Conservation (phyloP, 2,329 filamentous ascomycete genomes). For the Tothia fuscella region DNA sequence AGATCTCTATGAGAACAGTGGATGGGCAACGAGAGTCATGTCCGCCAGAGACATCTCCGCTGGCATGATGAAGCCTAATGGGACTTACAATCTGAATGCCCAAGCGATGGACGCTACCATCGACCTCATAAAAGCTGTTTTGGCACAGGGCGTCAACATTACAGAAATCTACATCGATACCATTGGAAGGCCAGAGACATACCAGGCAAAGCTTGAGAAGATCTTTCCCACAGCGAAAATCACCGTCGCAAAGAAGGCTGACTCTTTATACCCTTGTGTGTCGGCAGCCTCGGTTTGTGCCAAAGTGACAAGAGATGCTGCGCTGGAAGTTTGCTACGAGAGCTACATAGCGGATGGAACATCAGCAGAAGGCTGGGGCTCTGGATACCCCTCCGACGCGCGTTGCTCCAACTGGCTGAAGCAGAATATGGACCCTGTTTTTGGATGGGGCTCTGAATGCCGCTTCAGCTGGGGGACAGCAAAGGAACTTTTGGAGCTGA, state of each 20-base stretch:
- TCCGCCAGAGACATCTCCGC: slow-evolving; percentile 75
- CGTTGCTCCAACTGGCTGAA: slow-evolving; percentile 73
- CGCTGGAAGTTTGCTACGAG: slow-evolving; percentile 67
- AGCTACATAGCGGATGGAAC: slow-evolving; percentile 24
- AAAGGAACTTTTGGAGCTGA: slow-evolving; percentile 79
- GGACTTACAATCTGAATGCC: slow-evolving; percentile 80
- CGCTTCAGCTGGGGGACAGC: slow-evolving; percentile 93
- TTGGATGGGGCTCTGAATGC: slow-evolving; percentile 90
- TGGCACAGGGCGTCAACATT: slow-evolving; percentile 68
- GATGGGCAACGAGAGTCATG: slow-evolving; percentile 72
- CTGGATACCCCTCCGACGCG: slow-evolving; percentile 82
- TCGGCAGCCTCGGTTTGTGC: slow-evolving; percentile 90
- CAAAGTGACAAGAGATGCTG: slow-evolving; percentile 88
- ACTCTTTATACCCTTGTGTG: slow-evolving; percentile 83
- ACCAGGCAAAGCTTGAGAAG: slow-evolving; percentile 73
- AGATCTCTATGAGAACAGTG: slow-evolving; percentile 52
- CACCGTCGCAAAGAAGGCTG: slow-evolving; percentile 59
- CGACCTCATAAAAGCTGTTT: slow-evolving; percentile 63
- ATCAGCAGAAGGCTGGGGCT: slow-evolving; percentile 54
- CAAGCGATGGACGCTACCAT: slow-evolving; percentile 92
- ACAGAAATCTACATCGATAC: slow-evolving; percentile 92
- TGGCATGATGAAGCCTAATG: slow-evolving; percentile 56
- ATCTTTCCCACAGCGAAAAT: slow-evolving; percentile 60
- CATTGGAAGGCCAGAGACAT: slow-evolving; percentile 68
- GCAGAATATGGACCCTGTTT: slow-evolving; percentile 78